Evolutionary conservation across 202 grass and related monocot genomes (phyloP).

Genomic region (Panicum hallii): DNA sequence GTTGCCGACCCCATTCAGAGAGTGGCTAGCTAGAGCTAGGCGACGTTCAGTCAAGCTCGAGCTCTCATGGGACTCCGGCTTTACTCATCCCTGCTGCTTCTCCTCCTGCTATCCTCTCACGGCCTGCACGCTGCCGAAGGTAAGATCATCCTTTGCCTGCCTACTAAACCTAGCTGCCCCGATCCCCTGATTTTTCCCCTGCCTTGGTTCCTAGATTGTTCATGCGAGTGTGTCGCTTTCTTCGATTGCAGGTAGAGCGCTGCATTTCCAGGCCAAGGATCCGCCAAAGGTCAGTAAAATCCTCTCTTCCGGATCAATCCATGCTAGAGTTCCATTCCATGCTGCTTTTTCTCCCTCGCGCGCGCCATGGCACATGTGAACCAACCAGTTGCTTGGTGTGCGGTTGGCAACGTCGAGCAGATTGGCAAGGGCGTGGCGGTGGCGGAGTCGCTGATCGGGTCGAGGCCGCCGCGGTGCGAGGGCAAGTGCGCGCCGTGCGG

Average conservation of each 20-base stretch:
- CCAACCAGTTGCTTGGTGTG: background rate
- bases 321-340: background rate
- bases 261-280: slow-evolving; percentile 35
- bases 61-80: slow-evolving; percentile 42
- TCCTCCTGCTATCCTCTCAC: slow-evolving; percentile 48
- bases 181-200: background rate
- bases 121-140: slow-evolving; percentile 44
- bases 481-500: slow-evolving; percentile 56
- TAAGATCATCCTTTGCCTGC: slow-evolving; percentile 14
- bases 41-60: slow-evolving; percentile 39
- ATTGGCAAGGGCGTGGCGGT: background rate
- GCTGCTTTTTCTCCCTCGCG: background rate
- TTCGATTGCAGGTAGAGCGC: slow-evolving; percentile 14
- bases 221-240: background rate
- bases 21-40: slow-evolving; percentile 9
- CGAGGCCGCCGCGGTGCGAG: slow-evolving; percentile 73
- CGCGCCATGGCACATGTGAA: background rate
- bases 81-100: slow-evolving; percentile 41
- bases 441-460: slow-evolving; percentile 59
- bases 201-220: background rate
- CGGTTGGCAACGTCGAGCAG: background rate
- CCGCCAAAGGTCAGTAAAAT: background rate
- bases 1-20: slow-evolving; percentile 40
- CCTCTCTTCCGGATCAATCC: background rate
- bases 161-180: background rate